Percentiles rank a stretch among this genome's conserved stretches.
phyloP scores from a whole-genome alignment of 2,329 filamentous ascomycete species.

The Fusarium sororula region DNA sequence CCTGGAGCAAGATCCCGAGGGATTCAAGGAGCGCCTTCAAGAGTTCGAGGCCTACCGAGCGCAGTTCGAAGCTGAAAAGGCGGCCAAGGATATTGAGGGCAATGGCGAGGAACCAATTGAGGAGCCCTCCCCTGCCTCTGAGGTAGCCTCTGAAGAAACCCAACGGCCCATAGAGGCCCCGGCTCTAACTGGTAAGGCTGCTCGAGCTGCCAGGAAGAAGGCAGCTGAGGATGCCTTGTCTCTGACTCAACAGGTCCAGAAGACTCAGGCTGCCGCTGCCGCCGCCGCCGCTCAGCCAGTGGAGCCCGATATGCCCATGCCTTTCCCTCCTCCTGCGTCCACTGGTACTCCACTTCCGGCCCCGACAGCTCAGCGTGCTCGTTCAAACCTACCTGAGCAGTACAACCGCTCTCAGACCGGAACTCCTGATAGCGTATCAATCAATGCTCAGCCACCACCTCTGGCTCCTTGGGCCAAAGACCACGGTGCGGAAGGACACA shows the following conservation, averaged over 20 bases:
- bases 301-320: constrained; percentile 75
- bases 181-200: constrained; percentile 36
- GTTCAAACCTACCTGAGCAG: constrained; percentile 83
- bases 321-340: constrained; percentile 69
- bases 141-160: constrained; percentile 11
- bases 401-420: constrained; percentile 77
- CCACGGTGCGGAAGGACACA: constrained; percentile 72
- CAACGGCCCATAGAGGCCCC: constrained; percentile 24
- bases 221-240: constrained; percentile 62
- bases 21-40: constrained; percentile 76
- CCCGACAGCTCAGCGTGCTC: constrained; percentile 84
- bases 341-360: constrained; percentile 86
- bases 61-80: constrained; percentile 70
- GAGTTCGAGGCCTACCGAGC: constrained; percentile 84
- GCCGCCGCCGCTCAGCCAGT: constrained; percentile 55
- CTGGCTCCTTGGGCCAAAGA: constrained; percentile 97
- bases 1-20: constrained; percentile 64
- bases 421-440: constrained; percentile 68
- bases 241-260: constrained; percentile 85
- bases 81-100: constrained; percentile 44
- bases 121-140: constrained; percentile 14
- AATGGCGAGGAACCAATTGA: constrained; percentile 48
- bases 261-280: constrained; percentile 66
- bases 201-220: constrained; percentile 47
- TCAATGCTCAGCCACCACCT: constrained; percentile 67